Evolutionary conservation across 345 rosid species (phyloP).

Genomic region (Citrus reticulata): DNA sequence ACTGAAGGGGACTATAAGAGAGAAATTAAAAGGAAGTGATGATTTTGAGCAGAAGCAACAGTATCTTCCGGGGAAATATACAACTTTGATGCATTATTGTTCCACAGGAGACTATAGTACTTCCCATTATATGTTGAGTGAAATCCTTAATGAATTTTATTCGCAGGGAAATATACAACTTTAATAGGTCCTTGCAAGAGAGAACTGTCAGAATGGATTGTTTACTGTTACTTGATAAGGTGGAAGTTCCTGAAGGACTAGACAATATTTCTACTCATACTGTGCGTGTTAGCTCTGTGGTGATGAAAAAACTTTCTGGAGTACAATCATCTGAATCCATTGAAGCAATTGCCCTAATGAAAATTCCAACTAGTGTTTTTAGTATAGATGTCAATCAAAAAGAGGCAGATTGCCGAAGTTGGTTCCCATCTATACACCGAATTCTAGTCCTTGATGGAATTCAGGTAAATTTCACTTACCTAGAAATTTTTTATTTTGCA

Average conservation of each 20-base stretch:
- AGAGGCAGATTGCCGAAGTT: slow-evolving; percentile 37
- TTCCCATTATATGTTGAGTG: neutral
- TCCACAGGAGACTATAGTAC: neutral
- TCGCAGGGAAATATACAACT: slow-evolving; percentile 67
- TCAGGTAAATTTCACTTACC: slow-evolving; percentile 45
- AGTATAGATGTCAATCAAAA: slow-evolving; percentile 29
- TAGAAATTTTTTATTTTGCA: neutral
- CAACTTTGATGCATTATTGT: no score
- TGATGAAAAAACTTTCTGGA: slow-evolving; percentile 85
- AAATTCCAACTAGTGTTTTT: slow-evolving; percentile 56
- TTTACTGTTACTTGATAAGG: slow-evolving; percentile 58
- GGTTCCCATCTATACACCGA: slow-evolving; percentile 65
- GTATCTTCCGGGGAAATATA: neutral
- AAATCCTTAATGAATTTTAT: neutral
- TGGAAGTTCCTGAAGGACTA: slow-evolving; percentile 50
- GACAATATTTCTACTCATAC: slow-evolving; percentile 27
- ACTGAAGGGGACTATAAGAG: neutral
- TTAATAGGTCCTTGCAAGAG: slow-evolving; percentile 35
- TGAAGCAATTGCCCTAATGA: slow-evolving; percentile 80
- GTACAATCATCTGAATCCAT: slow-evolving; percentile 70
- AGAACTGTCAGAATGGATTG: slow-evolving; percentile 44
- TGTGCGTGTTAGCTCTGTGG: slow-evolving; percentile 52
- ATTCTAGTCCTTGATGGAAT: slow-evolving; percentile 84
- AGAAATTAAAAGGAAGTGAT: neutral
- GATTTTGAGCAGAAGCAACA: neutral